Conservation (phyloP, 2,329 filamentous ascomycete species). For the Arthroderma sp. region DNA sequence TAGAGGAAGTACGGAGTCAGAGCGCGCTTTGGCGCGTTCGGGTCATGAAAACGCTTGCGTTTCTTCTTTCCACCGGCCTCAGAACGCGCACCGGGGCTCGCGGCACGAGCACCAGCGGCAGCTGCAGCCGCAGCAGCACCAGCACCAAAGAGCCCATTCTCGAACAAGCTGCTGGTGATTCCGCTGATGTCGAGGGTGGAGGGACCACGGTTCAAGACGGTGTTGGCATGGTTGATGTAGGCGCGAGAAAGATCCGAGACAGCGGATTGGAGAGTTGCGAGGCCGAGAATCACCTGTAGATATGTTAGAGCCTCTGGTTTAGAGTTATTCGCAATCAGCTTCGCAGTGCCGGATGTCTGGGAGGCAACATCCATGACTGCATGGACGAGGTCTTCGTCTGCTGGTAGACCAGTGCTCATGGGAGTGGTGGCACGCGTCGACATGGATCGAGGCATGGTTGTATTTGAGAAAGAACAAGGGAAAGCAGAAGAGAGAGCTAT, state of each 20-base stretch:
- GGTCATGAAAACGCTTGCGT: constrained; percentile 78
- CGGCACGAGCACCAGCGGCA: background rate
- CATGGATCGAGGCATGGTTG: background rate
- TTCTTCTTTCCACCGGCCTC: constrained; percentile 61
- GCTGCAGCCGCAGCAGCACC: constrained; percentile 11
- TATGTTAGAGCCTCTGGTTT: constrained; percentile 15
- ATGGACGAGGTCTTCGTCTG: too few species aligned
- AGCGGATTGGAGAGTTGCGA: constrained; percentile 65
- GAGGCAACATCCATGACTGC: background rate
- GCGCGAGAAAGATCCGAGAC: constrained; percentile 69
- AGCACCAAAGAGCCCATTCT: constrained; percentile 31
- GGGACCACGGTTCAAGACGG: constrained; percentile 54
- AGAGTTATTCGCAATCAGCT: background rate
- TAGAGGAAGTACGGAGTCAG: constrained; percentile 92
- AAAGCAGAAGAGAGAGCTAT: background rate
- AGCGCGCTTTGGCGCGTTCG: constrained; percentile 87
- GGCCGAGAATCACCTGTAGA: constrained; percentile 57
- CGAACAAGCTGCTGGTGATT: constrained; percentile 31
- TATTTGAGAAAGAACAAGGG: background rate
- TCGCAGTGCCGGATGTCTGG: background rate
- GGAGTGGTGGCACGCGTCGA: background rate
- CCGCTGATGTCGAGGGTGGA: constrained; percentile 41
- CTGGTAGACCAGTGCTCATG: background rate
- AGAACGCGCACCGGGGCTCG: constrained; percentile 18
- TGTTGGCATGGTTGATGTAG: constrained; percentile 79